A percentile compares a stretch with the other conserved stretches of the same genome.
Evolutionary conservation across 2,329 filamentous ascomycete species (phyloP).

Genomic region (Thielaviopsis ethacetica): DNA sequence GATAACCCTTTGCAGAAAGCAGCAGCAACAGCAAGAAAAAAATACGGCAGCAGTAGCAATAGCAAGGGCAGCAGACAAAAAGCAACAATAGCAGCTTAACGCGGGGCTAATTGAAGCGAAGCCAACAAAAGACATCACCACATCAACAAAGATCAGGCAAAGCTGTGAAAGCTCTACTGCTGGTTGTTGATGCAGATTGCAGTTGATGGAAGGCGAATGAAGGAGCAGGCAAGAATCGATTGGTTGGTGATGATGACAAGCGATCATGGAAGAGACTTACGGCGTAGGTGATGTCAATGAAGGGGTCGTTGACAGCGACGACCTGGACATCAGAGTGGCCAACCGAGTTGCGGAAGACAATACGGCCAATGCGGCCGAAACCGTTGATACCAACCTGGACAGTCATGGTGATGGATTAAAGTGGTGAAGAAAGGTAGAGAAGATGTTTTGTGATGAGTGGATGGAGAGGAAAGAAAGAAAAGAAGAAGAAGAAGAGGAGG

Average conservation of each 20-base stretch:
- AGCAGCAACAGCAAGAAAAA: neutral
- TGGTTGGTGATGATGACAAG: slow-evolving; percentile 1
- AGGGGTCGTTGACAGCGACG: slow-evolving; percentile 97
- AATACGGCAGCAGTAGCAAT: neutral
- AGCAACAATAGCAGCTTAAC: neutral
- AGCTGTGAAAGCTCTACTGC: neutral
- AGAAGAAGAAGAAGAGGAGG: neutral
- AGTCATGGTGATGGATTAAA: slow-evolving; percentile 22
- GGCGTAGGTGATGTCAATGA: slow-evolving; percentile 96
- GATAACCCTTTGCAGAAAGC: neutral
- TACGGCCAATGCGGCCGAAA: slow-evolving; percentile 98
- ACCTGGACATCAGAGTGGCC: slow-evolving; percentile 81
- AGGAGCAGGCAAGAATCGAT: neutral
- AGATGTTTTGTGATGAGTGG: neutral
- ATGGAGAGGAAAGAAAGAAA: neutral
- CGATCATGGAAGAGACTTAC: slow-evolving; percentile 40
- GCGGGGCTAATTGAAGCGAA: neutral
- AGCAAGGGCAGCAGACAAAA: neutral
- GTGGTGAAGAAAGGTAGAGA: slow-evolving; percentile 1
- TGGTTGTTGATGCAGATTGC: no score
- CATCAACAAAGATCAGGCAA: neutral
- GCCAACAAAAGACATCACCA: neutral
- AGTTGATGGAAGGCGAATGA: slow-evolving; percentile 6
- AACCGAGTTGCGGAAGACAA: slow-evolving; percentile 95
- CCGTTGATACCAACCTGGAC: slow-evolving; percentile 95